phyloP scores from a whole-genome alignment of 2,329 filamentous ascomycete species.

The Microdochium trichocladiopsis region DNA sequence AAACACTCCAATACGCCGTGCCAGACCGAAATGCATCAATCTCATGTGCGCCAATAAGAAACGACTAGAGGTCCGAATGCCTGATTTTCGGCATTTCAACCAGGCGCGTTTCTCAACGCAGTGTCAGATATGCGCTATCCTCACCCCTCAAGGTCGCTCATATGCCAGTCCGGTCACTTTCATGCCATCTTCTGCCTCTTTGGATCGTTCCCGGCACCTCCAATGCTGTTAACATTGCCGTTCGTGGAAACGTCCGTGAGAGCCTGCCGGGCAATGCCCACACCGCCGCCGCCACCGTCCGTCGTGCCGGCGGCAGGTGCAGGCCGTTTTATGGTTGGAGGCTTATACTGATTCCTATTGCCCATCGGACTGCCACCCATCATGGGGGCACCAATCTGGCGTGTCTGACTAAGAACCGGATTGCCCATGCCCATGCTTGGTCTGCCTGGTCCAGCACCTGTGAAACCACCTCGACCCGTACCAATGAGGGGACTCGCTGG shows the following conservation, averaged over 20 bases:
- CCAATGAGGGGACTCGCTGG: constrained; percentile 8
- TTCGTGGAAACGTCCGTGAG: constrained; percentile 46
- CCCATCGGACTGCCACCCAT: constrained; percentile 46
- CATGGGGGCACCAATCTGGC: constrained; percentile 53
- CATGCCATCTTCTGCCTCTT: constrained; percentile 45
- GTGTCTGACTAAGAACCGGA: constrained; percentile 43
- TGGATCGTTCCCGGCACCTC: constrained; percentile 28
- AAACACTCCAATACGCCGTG: neutral
- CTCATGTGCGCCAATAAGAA: neutral
- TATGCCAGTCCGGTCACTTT: neutral
- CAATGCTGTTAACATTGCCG: constrained; percentile 14
- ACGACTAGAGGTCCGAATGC: too few relatives aligned
- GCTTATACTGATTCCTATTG: constrained; percentile 52
- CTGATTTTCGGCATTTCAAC: too few relatives aligned
- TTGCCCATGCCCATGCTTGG: constrained; percentile 36
- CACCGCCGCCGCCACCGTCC: constrained; percentile 1
- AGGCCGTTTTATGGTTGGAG: constrained; percentile 51
- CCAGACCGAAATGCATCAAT: neutral
- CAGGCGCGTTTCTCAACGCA: too few relatives aligned
- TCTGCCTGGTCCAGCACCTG: constrained; percentile 7
- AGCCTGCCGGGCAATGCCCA: constrained; percentile 27
- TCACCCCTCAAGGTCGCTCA: neutral
- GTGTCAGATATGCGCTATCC: too few relatives aligned
- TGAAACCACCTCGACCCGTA: constrained; percentile 6
- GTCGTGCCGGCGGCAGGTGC: constrained; percentile 14